Base-by-base conservation (phyloP, 2,329 filamentous ascomycete genomes). In the Trichophyton benhamiae region DNA sequence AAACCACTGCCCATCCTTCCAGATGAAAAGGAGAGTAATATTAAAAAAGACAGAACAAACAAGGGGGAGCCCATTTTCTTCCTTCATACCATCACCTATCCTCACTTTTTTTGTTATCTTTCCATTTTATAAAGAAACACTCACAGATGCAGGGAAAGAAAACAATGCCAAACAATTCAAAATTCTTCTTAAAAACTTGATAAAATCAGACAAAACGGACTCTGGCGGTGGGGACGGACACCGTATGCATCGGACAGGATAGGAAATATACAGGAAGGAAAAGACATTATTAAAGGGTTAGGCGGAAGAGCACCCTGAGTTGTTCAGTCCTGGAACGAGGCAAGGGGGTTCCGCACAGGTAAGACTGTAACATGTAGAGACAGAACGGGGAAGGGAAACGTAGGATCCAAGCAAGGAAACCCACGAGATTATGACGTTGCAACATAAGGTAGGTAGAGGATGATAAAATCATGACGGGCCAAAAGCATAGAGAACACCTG, bases 201-300 rank as follows among this genome's bases (percentile, higher is more conserved):
- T 33, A 55, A 44, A 44, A 7, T 27, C 17, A n/a, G 15, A 55
- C 13, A 17, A 27, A 36, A 33, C 22, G n/a, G 33, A 55, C 5
- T 17, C 52, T 27, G 52, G 27, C 27, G 52, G 27, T 15, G 52
- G 33, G 30, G 20, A 38, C 3, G 27, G 33, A 55, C 52, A 55
- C 52, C 25, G 9, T 55, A 55, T 55, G 27, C 52, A 55, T 55
- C 25, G 27, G 30, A 55, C 27, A 55, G n/a, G 52, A 17, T 36
- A 36, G 30, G 52, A 55, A 36, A 55, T 33, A n/a, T 9, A 55
- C 33, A 55, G 52, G 27, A 36, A 22, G 22, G 22, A 55, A 55
- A 55, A 55, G 52, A 11, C 52, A 55, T 55, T 55, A 55, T 55
- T 55, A 55, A 55, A 55, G n/a, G 52, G 52, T 27, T 36, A 33